Base-by-base conservation (phyloP, 768 basidiomycete genomes). In the Omphalotus guepiniiformis region DNA sequence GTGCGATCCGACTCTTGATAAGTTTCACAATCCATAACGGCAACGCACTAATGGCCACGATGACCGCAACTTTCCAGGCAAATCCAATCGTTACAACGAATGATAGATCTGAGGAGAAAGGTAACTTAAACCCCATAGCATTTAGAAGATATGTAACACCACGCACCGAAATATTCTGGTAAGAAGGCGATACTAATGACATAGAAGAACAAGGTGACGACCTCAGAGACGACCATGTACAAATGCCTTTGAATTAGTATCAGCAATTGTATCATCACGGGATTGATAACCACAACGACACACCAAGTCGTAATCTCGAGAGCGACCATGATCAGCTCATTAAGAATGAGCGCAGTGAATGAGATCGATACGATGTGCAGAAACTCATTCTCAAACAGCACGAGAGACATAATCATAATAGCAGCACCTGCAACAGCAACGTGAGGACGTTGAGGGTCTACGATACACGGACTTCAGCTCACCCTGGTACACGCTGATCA, bases 311-410 rank as follows among this genome's bases (percentile, higher is more conserved):
- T 98, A 50, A 98, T 93, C 67, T 98, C 94, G 55, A 98, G 66
- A 2, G 94, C 93, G 38, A 98, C 96, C 96, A 98, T 99, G 67
- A 98, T 93, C 42, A 99, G 80, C 62, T 98, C 96, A 62, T 99
- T 99, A 23, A 98, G 72, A 53, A 99, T 82, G 48, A 98, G 74
- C 1, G 96, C 91, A 1, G 94, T 96, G 63, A 96, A 99, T 1
- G 96, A 98, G 55, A 98, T 99, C 16, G 95, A 87, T 25, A 99
- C 96, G 51, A 99, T 97, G 62, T 98, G 96, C 55, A 98, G 66
- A 66, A 98, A 98, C 59, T 99, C 94, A 43, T 80, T 94, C 68
- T 99, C 96, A 64, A 98, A 99, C 1, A 99, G 78, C 6, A 95
- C 79, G 18, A 99, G 82, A 1, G 92, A 96, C 73, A 95, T 82